Base-by-base conservation (phyloP, 176 grass and related monocot species). In the Raddia guianensis region DNA sequence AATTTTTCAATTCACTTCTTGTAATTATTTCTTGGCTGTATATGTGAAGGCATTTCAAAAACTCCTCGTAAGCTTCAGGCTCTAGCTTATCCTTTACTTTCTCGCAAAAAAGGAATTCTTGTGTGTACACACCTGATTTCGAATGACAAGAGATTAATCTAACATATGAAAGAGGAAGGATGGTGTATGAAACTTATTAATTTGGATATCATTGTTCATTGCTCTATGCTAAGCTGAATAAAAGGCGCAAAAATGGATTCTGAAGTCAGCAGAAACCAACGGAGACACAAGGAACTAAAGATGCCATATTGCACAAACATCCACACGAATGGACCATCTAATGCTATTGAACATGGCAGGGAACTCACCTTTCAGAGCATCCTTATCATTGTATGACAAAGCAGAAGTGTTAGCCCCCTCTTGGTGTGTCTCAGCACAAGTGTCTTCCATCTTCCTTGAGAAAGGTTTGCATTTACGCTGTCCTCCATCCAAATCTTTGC, bases 11-110 rank as follows among this genome's bases (percentile, higher is more conserved):
- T 91, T 94, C 89, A 48, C 70, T 86, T 70, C 92, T 82, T 52
- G 81, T 94, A 82, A 94, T 91, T 75, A 94, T 91, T 86, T 91
- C 92, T 68, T 91, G 80, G 79, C 89, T 94, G 72, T 94, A 91
- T 75, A 94, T 94, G 83, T 94, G 80, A 87, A 94, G 92, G 76
- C 92, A 94, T 87, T 91, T 94, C 84, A 94, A 87, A 52, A 94
- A 94, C 61, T 94, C 92, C 84, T 94, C 86, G 77, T 94, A 94
- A 54, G 86, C 88, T 54, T 86, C 83, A 78, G 80, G 89, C 46
- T 91, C 83, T 64, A 94, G 70, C 77, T 89, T 91, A 63, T 94
- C 89, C 89, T 94, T 94, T 27, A 89, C 86, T 78, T 89, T 94
- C 55, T 91, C 92, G 4, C 92, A 94, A 59, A 89, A 94, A 49